Base-by-base conservation (phyloP, 352 stramenopile species). In the Plasmopara halstedii region DNA sequence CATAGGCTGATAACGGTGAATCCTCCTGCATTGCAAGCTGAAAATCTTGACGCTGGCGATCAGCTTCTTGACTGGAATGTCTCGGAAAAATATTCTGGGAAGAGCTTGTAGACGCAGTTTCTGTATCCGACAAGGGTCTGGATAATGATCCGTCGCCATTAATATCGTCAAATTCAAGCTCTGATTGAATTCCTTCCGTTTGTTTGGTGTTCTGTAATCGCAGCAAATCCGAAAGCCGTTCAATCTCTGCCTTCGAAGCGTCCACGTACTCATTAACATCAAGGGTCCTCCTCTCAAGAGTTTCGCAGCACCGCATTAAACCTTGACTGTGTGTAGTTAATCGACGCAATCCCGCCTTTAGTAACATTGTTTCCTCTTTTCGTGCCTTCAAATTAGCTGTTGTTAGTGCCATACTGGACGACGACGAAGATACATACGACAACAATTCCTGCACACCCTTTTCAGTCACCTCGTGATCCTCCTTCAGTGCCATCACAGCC, bases 1-100 rank as follows among this genome's bases (percentile, higher is more conserved):
- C 74, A 48, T 83, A 87, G n/a, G 64, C 69, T 0, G 77, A 86
- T 22, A 88, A 38, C 11, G 77, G 77, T n/a, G 77, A 86, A 31
- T 86, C 72, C 19, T 70, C 55, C 38, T 68, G 64, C 64, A 66
- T 74, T 1, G 64, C 62, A 11, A 58, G 50, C 42, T 64, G 56
- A 29, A 71, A 56, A 14, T 74, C 62, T 32, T 60, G 58, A 47
- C 47, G 62, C 31, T 73, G 56, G 18, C 50, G 55, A 47, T 67
- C 62, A 52, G 62, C 51, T 10, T 65, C 62, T 42, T 62, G 49
- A 27, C 56, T 51, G 1, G 53, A 58, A 29, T 64, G 34, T 35
- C 57, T 54, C 29, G 53, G 41, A 36, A 69, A 69, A 36, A 65
- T 54, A 17, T 69, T 69, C 18, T 65, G 60, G 17, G 60, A 64